Evolutionary conservation across 2,329 filamentous ascomycete genomes (phyloP), one percentile per base, ranked within the genome.

Genomic region (Aureobasidium sp.): DNA sequence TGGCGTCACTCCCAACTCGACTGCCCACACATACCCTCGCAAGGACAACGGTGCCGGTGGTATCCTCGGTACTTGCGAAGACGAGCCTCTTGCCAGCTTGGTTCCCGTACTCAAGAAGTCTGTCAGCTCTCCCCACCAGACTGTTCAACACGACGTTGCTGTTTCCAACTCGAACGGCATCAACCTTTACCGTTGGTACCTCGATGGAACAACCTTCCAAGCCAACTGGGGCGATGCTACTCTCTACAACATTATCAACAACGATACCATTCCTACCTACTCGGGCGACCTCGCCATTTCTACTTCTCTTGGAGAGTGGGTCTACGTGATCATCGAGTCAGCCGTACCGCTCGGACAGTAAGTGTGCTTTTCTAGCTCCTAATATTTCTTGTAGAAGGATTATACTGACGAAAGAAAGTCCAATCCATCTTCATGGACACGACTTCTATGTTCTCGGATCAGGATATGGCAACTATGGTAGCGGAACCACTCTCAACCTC

Each of bases 271-370:
- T 0, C 75, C 69, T 58, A 66, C 63, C 2, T 68, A 70, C 61
- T 69, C 67, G 16, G 71, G 70, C 37, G 69, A 70, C n/a, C 71
- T 72, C 10, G 68, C 73, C 16, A 69, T 74, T 60, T 67, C 71
- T 39, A 67, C 74, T 5, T 69, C 70, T 2, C 63, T 68, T 4
- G 67, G 67, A 41, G 63, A 76, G 67, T 71, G 70, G 69, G 74
- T 78, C 63, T 78, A 78, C 66, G 71, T 77, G 68, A 73, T 79
- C 57, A 76, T 78, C 55, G 75, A 78, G 63, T 70, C 66, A 13
- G 63, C 64, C 5, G 67, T 74, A 47, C 68, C 69, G 4, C 67
- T 77, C 70, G 67, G 68, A 66, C 62, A 65, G 21, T 21, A 21
- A 21, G 21, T 21, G 21, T 21, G 21, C 21, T 21, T 21, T 21